These are phyloP conservation scores for Spizellomyces sp. DNA, from an alignment of 192 early-diverging fungal species.

Conservation along the genomic window DNA sequence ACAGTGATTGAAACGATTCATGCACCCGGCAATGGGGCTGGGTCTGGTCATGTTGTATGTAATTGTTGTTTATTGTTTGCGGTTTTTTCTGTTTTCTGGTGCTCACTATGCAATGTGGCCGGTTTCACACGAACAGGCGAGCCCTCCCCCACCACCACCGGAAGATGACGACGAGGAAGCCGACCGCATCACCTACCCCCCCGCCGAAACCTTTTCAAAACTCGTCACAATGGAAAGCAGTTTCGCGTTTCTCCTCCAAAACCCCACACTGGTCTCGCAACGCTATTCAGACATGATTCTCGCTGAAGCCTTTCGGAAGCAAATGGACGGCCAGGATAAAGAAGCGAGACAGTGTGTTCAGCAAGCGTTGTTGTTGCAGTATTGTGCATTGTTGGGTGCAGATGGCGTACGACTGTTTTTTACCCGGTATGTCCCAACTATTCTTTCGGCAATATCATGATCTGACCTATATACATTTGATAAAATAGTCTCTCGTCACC, in stretches of 20 bases:
- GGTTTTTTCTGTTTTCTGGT: too few species aligned
- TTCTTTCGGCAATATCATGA: neutral
- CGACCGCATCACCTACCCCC: constrained; percentile 41
- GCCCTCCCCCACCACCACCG: too few species aligned
- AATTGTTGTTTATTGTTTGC: too few species aligned
- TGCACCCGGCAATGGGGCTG: constrained; percentile 10
- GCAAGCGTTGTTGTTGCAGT: constrained; percentile 84
- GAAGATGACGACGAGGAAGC: constrained; percentile 37
- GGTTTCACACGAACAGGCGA: too few species aligned
- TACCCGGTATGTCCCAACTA: constrained; percentile 50
- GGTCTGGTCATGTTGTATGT: too few species aligned
- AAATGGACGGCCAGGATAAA: constrained; percentile 70
- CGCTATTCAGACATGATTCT: constrained; percentile 81
- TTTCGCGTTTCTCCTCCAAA: constrained; percentile 65
- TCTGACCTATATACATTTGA: neutral
- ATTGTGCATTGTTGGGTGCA: constrained; percentile 77
- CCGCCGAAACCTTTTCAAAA: constrained; percentile 31
- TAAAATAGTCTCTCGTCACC: constrained; percentile 47
- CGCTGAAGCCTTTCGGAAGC: constrained; percentile 76
- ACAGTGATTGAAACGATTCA: constrained; percentile 50
- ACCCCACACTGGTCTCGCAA: constrained; percentile 72
- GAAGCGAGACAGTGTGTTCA: constrained; percentile 75
- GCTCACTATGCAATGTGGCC: too few species aligned
- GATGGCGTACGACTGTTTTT: constrained; percentile 88
- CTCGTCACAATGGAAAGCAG: constrained; percentile 21